phyloP scores from a whole-genome alignment of 2,329 filamentous ascomycete species.

The Biscogniauxia mediterranea region DNA sequence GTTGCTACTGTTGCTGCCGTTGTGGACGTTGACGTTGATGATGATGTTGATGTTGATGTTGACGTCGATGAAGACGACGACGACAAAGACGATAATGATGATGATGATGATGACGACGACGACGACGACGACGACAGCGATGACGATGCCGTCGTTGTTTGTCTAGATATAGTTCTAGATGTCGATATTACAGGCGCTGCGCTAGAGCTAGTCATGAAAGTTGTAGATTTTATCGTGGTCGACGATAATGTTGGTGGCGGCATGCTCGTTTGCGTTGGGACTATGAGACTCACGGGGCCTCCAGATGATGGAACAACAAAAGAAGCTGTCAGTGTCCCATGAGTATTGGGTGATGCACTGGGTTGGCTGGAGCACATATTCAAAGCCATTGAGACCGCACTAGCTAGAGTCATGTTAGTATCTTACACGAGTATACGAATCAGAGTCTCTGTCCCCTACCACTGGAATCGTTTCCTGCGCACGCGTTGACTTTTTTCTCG shows the following conservation, averaged over 20 bases:
- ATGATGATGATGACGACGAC: no score
- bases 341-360: conserved; percentile 55
- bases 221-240: conserved; percentile 12
- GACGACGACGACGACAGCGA: no score
- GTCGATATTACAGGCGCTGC: not conserved
- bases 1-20: conserved; percentile 4
- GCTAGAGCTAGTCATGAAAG: conserved; percentile 10
- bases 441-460: conserved; percentile 31
- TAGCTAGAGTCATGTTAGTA: conserved; percentile 20
- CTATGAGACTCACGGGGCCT: conserved; percentile 14
- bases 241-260: conserved; percentile 2
- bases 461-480: conserved; percentile 44
- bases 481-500: conserved; percentile 49
- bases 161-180: conserved; percentile 10
- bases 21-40: conserved; percentile 4
- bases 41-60: no score
- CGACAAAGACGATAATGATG: not conserved
- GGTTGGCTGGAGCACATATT: conserved; percentile 55
- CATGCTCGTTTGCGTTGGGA: conserved; percentile 8
- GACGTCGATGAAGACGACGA: no score
- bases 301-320: conserved; percentile 37
- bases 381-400: conserved; percentile 40
- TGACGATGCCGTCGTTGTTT: conserved; percentile 12
- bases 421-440: conserved; percentile 14
- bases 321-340: conserved; percentile 57